Percentiles rank a stretch among this genome's conserved stretches.
Evolutionary conservation across 257 asterid genomes (phyloP).

Genomic region (Ehretia macrophylla): DNA sequence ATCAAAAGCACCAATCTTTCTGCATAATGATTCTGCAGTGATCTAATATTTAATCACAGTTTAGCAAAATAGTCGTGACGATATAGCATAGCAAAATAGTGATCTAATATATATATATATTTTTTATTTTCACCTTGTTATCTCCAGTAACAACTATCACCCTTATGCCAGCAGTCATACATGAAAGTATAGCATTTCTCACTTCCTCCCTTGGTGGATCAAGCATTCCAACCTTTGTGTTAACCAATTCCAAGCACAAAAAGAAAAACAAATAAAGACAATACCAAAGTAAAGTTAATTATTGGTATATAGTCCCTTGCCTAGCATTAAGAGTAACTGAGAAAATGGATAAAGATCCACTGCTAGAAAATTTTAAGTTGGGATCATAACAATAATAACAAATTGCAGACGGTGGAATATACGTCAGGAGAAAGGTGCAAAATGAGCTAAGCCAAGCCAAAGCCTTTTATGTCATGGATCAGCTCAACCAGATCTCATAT

Average conservation of each 20-base stretch:
- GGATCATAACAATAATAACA: no score
- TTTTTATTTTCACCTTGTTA: constrained; percentile 63
- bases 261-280: constrained; percentile 10
- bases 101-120: not conserved
- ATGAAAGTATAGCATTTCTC: constrained; percentile 79
- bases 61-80: constrained; percentile 8
- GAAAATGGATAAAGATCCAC: no score
- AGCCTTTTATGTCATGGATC: no score
- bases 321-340: not conserved
- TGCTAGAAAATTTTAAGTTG: no score
- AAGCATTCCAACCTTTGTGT: constrained; percentile 92
- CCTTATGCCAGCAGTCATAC: constrained; percentile 99
- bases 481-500: no score
- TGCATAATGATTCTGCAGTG: constrained; percentile 95
- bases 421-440: no score
- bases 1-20: constrained; percentile 78
- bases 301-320: no score
- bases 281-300: not conserved
- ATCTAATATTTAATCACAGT: constrained; percentile 36
- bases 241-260: constrained; percentile 13
- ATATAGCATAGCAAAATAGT: constrained; percentile 16
- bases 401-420: no score
- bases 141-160: constrained; percentile 98
- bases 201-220: constrained; percentile 99
- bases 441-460: no score